Evolutionary conservation across 2,329 filamentous ascomycete species (phyloP).

Genomic region (Dothiorella sarmentorum): DNA sequence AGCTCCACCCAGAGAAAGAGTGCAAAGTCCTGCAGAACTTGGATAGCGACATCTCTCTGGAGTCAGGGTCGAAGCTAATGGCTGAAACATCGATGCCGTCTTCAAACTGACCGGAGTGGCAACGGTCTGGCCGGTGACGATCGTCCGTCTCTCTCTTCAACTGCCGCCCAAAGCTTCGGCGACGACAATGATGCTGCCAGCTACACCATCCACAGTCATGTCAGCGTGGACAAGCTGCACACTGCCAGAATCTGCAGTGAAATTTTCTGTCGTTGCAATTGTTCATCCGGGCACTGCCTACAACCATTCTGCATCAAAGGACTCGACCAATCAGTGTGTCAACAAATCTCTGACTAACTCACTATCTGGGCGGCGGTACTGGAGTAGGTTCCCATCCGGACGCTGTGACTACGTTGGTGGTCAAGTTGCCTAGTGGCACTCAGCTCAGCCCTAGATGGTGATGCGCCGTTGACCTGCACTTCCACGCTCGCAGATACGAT

Average conservation of each 20-base stretch:
- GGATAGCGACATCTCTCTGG: constrained; percentile 2
- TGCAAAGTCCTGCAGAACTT: neutral
- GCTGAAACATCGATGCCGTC: neutral
- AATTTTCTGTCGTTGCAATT: constrained; percentile 44
- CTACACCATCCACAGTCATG: constrained; percentile 34
- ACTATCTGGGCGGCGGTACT: constrained; percentile 60
- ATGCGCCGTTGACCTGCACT: constrained; percentile 49
- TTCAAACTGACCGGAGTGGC: neutral
- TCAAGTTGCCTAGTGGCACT: constrained; percentile 50
- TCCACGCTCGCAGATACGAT: constrained; percentile 50
- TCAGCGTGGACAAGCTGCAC: constrained; percentile 38
- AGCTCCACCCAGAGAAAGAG: neutral
- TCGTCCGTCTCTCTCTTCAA: neutral
- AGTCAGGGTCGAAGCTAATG: neutral
- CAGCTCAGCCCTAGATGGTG: constrained; percentile 55
- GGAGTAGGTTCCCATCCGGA: constrained; percentile 55
- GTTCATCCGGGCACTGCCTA: constrained; percentile 37
- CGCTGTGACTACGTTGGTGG: constrained; percentile 60
- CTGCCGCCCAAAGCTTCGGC: neutral
- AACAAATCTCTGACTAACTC: constrained; percentile 59
- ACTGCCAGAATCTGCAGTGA: constrained; percentile 46
- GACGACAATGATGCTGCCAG: neutral
- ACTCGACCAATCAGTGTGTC: constrained; percentile 28
- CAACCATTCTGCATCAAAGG: neutral
- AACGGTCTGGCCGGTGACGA: constrained; percentile 2